Base-by-base conservation (phyloP, 1,284 basidiomycete genomes). In the Moniliophthora roreri region DNA sequence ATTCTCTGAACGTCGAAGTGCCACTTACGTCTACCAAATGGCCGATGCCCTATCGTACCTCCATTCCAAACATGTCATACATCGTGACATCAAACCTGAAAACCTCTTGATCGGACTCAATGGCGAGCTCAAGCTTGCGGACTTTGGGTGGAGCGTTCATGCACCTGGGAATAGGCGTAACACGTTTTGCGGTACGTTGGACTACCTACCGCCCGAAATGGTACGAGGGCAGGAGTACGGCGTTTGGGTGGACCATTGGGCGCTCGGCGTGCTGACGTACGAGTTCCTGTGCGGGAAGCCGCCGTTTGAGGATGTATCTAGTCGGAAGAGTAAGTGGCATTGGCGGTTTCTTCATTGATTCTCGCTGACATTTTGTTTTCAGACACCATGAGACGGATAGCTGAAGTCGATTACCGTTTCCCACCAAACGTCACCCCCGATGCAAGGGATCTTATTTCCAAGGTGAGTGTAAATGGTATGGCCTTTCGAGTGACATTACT, bases 121-220 rank as follows among this genome's bases (percentile, higher is more conserved):
- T 60, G 97, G 96, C 41, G 96, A 99, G 68, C 78, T 99, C 59
- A 99, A 99, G 80, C 98, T 99, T 59, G 97, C 87, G 5, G 97
- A 99, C 71, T 99, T 99, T 71, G 97, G 97, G 6, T 99, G 97
- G 96, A 94, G 91, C 65, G 96, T 99, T 2, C 97, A 99, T 68
- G 97, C 97, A 0, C 97, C 96, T 0, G 87, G 93, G 0, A 93
- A 94, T 68, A 76, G 93, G 58, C 75, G 95, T 39, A 89, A 83
- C 67, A 98, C 95, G 0, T 78, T 98, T 3, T 98, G 95, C 63
- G 96, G 96, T 3, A 99, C 97, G 3, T 75, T 98, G 45, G 97
- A 99, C 70, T 99, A 99, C 66, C 81, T 99, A 1, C 95, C 97
- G 0, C 97, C 97, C 11, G 97, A 99, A 76, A 99, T 99, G 97